Percentiles rank a stretch among this genome's conserved stretches.
Conservation (phyloP, 129 eudicot genomes). For the Centrapalus pauciflorus region DNA sequence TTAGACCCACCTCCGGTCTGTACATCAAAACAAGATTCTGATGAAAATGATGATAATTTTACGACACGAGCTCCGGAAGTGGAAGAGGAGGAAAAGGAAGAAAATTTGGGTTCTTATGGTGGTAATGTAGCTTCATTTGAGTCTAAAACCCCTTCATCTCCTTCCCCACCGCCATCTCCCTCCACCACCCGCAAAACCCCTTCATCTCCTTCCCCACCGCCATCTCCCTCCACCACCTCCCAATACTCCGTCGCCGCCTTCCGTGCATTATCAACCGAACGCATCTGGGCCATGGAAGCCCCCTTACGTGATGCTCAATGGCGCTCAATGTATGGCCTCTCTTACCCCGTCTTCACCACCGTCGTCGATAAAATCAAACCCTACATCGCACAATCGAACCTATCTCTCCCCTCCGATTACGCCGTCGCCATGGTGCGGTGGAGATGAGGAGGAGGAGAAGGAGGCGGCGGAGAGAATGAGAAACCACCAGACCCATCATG, state of each 20-base stretch:
- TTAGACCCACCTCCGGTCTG: no score
- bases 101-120: no score
- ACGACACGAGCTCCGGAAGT: no score
- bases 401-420: slow-evolving; percentile 86
- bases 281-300: slow-evolving; percentile 83
- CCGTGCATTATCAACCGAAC: slow-evolving; percentile 88
- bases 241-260: slow-evolving; percentile 78
- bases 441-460: no score
- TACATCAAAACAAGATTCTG: no score
- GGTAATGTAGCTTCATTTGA: no score
- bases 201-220: slow-evolving; percentile 23
- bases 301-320: slow-evolving; percentile 80
- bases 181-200: slow-evolving; percentile 42
- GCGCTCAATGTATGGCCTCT: slow-evolving; percentile 82
- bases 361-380: slow-evolving; percentile 89
- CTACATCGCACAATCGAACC: slow-evolving; percentile 69
- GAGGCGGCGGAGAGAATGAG: no score
- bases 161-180: slow-evolving; percentile 73
- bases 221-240: slow-evolving; percentile 38
- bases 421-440: slow-evolving; percentile 99
- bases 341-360: slow-evolving; percentile 86
- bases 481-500: no score
- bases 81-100: no score
- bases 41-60: no score
- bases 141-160: no score